These are phyloP conservation scores for Ceratobasidium sp. DNA, from an alignment of 1,284 basidiomycete species.

Conservation along the genomic window DNA sequence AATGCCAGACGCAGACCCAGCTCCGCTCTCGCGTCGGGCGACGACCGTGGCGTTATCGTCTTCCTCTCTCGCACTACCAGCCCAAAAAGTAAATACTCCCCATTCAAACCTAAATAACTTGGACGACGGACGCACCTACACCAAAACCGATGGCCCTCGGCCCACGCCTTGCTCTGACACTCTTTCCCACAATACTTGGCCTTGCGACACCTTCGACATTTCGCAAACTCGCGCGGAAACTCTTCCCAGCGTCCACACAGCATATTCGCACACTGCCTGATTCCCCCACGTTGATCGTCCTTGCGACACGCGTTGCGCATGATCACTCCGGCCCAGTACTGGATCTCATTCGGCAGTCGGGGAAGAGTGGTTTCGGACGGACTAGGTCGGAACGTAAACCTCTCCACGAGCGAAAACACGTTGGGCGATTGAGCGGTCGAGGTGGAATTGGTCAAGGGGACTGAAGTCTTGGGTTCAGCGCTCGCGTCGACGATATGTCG, in stretches of 20 bases:
- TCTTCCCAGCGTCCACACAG: conserved; percentile 95
- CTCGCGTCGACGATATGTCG: conserved; percentile 48
- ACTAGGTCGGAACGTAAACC: conserved; percentile 94
- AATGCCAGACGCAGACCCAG: too few species aligned
- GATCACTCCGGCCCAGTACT: conserved; percentile 99
- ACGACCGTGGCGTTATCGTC: conserved; percentile 22
- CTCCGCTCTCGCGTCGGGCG: conserved; percentile 6
- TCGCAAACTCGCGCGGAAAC: conserved; percentile 95
- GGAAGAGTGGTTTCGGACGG: conserved; percentile 80
- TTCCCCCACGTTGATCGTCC: conserved; percentile 92
- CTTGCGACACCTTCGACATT: conserved; percentile 95
- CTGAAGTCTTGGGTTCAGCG: conserved; percentile 27
- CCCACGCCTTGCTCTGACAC: conserved; percentile 97
- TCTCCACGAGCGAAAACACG: conserved; percentile 94
- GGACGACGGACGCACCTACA: too few species aligned
- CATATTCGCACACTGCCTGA: conserved; percentile 98
- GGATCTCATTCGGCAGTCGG: conserved; percentile 89
- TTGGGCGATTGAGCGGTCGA: conserved; percentile 64
- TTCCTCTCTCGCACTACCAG: conserved; percentile 28
- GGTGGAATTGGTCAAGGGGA: conserved; percentile 50
- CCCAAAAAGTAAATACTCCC: too few species aligned
- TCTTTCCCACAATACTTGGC: conserved; percentile 99
- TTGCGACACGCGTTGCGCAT: conserved; percentile 99
- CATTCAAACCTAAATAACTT: too few species aligned
- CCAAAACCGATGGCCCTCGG: conserved; percentile 95